A percentile compares a stretch with the other conserved stretches of the same genome.
Conservation (phyloP, 2,329 filamentous ascomycete genomes). For the Phyllosticta citrichinensis region DNA sequence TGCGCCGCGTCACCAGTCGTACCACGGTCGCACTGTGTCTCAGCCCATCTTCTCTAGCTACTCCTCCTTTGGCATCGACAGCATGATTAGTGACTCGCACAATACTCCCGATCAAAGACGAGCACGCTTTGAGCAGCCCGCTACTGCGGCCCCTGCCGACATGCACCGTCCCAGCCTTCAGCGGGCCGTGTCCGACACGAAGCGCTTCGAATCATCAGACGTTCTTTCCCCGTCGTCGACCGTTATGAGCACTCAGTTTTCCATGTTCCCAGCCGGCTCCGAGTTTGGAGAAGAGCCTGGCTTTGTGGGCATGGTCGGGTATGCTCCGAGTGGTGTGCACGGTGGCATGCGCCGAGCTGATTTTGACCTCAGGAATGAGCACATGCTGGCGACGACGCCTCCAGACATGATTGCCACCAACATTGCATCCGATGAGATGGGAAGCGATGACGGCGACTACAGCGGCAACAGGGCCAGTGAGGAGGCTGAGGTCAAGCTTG, state of each 20-base stretch:
- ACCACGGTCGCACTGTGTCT: constrained; percentile 1
- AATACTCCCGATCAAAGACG: constrained; percentile 1
- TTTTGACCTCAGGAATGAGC: not conserved
- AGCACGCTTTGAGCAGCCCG: constrained; percentile 2
- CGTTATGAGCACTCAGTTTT: constrained; percentile 13
- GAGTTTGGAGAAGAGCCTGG: constrained; percentile 9
- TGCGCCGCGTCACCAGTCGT: constrained; percentile 3
- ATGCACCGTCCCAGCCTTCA: constrained; percentile 4
- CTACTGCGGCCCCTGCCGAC: constrained; percentile 6
- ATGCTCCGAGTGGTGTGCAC: not conserved
- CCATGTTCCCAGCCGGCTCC: constrained; percentile 4
- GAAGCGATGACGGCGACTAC: constrained; percentile 15
- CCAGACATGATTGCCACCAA: constrained; percentile 10
- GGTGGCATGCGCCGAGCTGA: not conserved
- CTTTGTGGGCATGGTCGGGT: constrained; percentile 6
- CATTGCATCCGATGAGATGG: constrained; percentile 14
- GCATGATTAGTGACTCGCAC: constrained; percentile 9
- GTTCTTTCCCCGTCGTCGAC: constrained; percentile 24
- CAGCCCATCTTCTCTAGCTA: constrained; percentile 7
- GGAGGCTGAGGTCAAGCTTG: constrained; percentile 29
- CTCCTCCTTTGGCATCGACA: constrained; percentile 7
- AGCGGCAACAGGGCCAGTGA: constrained; percentile 15
- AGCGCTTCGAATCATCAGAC: constrained; percentile 5
- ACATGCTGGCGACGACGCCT: not conserved
- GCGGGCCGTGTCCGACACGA: constrained; percentile 3